Evolutionary conservation across 495 filamentous ascomycete genomes (phyloP), one percentile per base, ranked within the genome.

Genomic region (Paragyromitra xinjiangensis): DNA sequence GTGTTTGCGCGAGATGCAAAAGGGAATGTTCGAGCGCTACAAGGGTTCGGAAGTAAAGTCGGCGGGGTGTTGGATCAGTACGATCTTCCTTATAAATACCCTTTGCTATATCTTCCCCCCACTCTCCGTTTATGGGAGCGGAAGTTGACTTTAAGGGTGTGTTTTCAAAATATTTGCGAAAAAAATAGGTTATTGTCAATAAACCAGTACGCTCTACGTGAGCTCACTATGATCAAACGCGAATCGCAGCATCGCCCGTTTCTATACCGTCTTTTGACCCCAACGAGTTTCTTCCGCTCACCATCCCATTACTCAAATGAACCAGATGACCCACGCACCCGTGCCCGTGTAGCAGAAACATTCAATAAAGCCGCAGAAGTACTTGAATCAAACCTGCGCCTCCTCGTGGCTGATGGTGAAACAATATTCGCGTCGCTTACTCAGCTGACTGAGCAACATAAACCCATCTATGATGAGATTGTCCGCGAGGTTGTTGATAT

Each of bases 11-110:
- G 71, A 14, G 81, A 83, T 26, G 81, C 81, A 4, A 83, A 79
- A 34, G 69, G 62, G 37, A 82, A 80, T 50, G 81, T 83, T 6
- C 51, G 80, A 12, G 81, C 81, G 2, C 55, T 83, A 19, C 74
- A 78, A 34, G 78, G 74, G 6, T 83, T 82, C 50, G 79, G 78
- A n/a, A 78, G 78, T 50, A 81, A 82, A 74, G 81, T 83, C 44
- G 81, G 81, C 45, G 81, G 81, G n/a, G 81, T 83, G 11, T 44
- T 83, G 26, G 81, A 83, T 69, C 81, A 83, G 81, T 82, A 77
- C 59, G 66, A 63, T 64, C 44, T 71, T 65, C 68, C 69, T 42
- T 48, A 29, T 63, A 37, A 34, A 26, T 63, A 42, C 70, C 64
- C 26, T 50, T 29, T 63, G 8, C 67, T 48, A 44, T 37, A 40